A percentile compares a stretch with the other conserved stretches of the same genome.
phyloP scores from a whole-genome alignment of 768 basidiomycete species.

The Suillus weaverae region DNA sequence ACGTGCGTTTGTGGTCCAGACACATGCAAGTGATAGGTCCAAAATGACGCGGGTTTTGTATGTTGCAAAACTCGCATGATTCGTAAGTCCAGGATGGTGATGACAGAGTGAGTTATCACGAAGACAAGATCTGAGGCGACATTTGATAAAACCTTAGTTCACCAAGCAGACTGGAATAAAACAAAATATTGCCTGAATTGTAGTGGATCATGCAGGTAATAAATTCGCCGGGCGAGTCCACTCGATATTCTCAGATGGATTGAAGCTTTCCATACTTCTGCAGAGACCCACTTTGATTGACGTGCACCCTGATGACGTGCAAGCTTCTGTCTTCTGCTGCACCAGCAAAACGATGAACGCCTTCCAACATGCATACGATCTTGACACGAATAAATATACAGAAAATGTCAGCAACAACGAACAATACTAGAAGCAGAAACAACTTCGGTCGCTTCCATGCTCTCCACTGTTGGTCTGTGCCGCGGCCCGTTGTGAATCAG shows the following conservation, averaged over 20 bases:
- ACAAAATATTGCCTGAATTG: slow-evolving; percentile 56
- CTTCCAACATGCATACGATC: slow-evolving; percentile 78
- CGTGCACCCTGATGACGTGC: slow-evolving; percentile 81
- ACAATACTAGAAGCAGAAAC: too few relatives aligned
- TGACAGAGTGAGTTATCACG: slow-evolving; percentile 77
- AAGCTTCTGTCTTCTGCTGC: slow-evolving; percentile 84
- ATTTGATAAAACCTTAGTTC: slow-evolving; percentile 41
- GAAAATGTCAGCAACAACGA: too few relatives aligned
- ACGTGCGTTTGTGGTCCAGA: slow-evolving; percentile 78
- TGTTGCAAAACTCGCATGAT: slow-evolving; percentile 76
- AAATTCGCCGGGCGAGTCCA: slow-evolving; percentile 74
- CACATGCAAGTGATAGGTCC: slow-evolving; percentile 88
- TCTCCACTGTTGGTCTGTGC: too few relatives aligned
- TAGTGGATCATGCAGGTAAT: slow-evolving; percentile 84
- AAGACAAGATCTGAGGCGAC: slow-evolving; percentile 80
- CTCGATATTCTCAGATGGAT: slow-evolving; percentile 73
- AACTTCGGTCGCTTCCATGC: too few relatives aligned
- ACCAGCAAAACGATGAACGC: slow-evolving; percentile 85
- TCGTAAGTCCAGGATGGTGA: slow-evolving; percentile 79
- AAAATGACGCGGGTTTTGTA: slow-evolving; percentile 78
- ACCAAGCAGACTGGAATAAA: not conserved
- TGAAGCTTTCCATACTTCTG: slow-evolving; percentile 85
- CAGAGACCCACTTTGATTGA: slow-evolving; percentile 61
- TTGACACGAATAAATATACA: slow-evolving; percentile 40
- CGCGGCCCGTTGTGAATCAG: too few relatives aligned